Evolutionary conservation across 768 basidiomycete species (phyloP).

Genomic region (Pisolithus albus): DNA sequence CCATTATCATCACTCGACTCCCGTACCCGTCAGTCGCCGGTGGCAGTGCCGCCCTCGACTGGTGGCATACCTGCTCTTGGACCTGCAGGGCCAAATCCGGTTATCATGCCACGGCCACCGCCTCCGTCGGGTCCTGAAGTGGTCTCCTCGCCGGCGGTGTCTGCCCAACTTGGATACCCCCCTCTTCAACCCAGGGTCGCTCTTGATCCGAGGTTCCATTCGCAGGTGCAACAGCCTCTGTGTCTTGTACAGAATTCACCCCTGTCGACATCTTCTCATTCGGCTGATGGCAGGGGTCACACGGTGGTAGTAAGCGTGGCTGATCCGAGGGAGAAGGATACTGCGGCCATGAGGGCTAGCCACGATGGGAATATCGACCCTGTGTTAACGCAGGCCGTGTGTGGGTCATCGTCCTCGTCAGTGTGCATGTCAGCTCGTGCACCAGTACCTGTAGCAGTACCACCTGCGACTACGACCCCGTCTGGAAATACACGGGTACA

Average conservation of each 20-base stretch:
- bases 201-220: slow-evolving; percentile 32
- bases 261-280: too few species aligned
- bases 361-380: slow-evolving; percentile 28
- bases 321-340: slow-evolving; percentile 23
- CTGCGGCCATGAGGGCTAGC: slow-evolving; percentile 12
- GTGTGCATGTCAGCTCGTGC: slow-evolving; percentile 16
- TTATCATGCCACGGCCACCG: slow-evolving; percentile 9
- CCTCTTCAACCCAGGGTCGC: slow-evolving; percentile 27
- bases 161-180: slow-evolving; percentile 23
- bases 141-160: slow-evolving; percentile 9
- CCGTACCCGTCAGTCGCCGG: slow-evolving; percentile 1
- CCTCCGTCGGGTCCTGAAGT: slow-evolving; percentile 15
- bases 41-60: not conserved
- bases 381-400: slow-evolving; percentile 7
- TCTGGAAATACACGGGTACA: not conserved
- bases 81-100: slow-evolving; percentile 12
- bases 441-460: slow-evolving; percentile 13
- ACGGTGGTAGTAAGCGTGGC: slow-evolving; percentile 7
- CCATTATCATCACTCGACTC: slow-evolving; percentile 18
- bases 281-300: not conserved
- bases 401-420: too few species aligned
- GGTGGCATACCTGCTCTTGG: not conserved
- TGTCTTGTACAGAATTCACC: too few species aligned
- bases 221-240: slow-evolving; percentile 5
- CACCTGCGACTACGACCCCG: slow-evolving; percentile 5